Base-by-base conservation (phyloP, 768 basidiomycete genomes). In the Serendipita indica region DNA sequence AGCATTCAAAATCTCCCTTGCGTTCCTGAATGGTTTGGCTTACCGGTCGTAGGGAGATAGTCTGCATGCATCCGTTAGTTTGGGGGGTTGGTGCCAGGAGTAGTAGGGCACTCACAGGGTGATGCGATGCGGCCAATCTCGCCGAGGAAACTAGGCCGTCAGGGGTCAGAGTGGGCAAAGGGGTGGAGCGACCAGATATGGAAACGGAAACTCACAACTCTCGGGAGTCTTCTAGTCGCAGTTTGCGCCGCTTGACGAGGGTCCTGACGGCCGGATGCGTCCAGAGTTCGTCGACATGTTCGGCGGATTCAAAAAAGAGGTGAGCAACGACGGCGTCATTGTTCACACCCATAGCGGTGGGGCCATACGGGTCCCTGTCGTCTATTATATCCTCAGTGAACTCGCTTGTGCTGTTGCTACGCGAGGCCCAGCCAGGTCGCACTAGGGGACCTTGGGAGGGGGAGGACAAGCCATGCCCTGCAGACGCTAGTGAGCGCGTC, bases 221-320 rank as follows among this genome's bases (percentile, higher is more conserved):
- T 2, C 83, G 84, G 10, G 82, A 84, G 65, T 90, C 87, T 59
- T 88, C 83, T 3, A 89, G 72, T 58, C 77, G 75, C 62, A 89
- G 71, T 65, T 78, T 81, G 57, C 81, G 76, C 32, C 73, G 68
- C 46, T 77, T 71, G 52, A 86, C 39, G 25, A 87, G 71, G 60
- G 74, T 70, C 64, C 74, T 76, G 32, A 89, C 81, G 1, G 75
- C 74, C n/a, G 78, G 78, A 64, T 88, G 84, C 60, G 71, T 69
- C 87, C 87, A 90, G 3, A 89, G 74, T 33, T 75, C 72, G 39
- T 75, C 74, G 49, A 89, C 76, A 60, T 83, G 77, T 49, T 75
- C 70, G 63, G 74, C 72, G 13, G 62, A 63, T 54, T 54, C 49
- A 32, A 12, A 54, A 30, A 54, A 54, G 10, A 54, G 49, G 49